Base-by-base conservation (phyloP, 176 grass and related monocot species). In the Raddia distichophylla region DNA sequence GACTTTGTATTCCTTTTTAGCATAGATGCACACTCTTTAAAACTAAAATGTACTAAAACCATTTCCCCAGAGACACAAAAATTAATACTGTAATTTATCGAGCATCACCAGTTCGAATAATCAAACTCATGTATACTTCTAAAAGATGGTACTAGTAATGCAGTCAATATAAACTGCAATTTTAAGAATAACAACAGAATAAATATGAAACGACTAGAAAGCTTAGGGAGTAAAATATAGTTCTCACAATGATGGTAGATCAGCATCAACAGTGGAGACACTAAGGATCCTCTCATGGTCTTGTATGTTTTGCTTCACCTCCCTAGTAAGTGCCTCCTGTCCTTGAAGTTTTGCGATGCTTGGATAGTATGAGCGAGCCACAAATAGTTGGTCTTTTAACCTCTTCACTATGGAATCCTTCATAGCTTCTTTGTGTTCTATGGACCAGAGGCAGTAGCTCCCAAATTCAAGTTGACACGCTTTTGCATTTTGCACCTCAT, bases 391-490 rank as follows among this genome's bases (percentile, higher is more conserved):
- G 32, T 95, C 93, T 77, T 92, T 92, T 64, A 92, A 85, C 71
- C 50, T 91, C 79, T 87, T 91, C 59, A 95, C 84, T 33, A 67
- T 52, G 59, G 64, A 62, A 83, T 94, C 92, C 64, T 85, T 91
- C 92, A 92, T 87, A 62, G 82, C 67, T 89, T 85, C 92, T 91
- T 89, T 93, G 59, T 90, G 87, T 80, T 98, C 92, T 60, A 80
- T 81, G 19, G 95, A 93, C 95, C 95, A 98, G 61, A 98, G 85
- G 66, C 95, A 98, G 89, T 98, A 98, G 72, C 92, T 93, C 43
- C 95, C 95, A 81, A 98, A 94, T 89, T 91, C 86, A 89, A 93
- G 81, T 74, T 98, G 92, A 66, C 95, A 98, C 67, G 83, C 67
- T 5, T 83, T 90, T 5, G 18, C 62, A 68, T 83, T 93, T 78